These are phyloP conservation scores for Termitomyces sp. DNA, from an alignment of 768 basidiomycete genomes.

Conservation along the genomic window DNA sequence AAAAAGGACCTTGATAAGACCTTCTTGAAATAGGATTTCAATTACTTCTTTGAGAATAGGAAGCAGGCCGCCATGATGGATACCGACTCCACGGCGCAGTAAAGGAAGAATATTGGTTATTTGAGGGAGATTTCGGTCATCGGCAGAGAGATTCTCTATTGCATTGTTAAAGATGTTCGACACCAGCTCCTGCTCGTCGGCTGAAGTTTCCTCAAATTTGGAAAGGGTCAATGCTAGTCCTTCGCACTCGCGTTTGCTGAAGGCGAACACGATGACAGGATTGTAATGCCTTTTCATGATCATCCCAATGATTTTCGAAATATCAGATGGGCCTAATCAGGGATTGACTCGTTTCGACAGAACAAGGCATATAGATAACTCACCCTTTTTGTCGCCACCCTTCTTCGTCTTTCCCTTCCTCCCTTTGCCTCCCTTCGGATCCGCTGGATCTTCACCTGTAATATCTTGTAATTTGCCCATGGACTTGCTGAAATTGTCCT, in stretches of 20 bases:
- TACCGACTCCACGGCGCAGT: conserved; percentile 91
- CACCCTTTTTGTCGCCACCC: conserved; percentile 91
- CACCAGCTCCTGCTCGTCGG: conserved; percentile 87
- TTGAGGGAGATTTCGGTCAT: conserved; percentile 88
- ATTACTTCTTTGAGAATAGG: conserved; percentile 99
- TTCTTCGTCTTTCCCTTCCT: conserved; percentile 91
- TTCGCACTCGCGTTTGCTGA: conserved; percentile 98
- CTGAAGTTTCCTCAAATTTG: conserved; percentile 93
- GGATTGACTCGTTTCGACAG: background rate
- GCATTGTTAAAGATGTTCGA: conserved; percentile 91
- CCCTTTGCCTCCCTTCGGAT: conserved; percentile 77
- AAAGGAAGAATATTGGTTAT: conserved; percentile 90
- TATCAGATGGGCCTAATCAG: conserved; percentile 74
- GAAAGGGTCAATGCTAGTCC: conserved; percentile 83
- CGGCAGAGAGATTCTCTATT: conserved; percentile 79
- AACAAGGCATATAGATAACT: conserved; percentile 4
- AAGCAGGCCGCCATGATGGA: conserved; percentile 96
- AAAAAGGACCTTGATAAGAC: conserved; percentile 95
- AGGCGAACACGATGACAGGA: conserved; percentile 97
- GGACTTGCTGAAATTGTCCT: conserved; percentile 96
- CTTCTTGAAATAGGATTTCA: conserved; percentile 98
- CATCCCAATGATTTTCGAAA: conserved; percentile 97
- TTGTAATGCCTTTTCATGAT: conserved; percentile 98
- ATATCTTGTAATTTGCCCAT: conserved; percentile 90
- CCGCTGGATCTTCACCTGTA: conserved; percentile 89